Base-by-base conservation (phyloP, 2,329 filamentous ascomycete species). In the Microsporum ferrugineum region DNA sequence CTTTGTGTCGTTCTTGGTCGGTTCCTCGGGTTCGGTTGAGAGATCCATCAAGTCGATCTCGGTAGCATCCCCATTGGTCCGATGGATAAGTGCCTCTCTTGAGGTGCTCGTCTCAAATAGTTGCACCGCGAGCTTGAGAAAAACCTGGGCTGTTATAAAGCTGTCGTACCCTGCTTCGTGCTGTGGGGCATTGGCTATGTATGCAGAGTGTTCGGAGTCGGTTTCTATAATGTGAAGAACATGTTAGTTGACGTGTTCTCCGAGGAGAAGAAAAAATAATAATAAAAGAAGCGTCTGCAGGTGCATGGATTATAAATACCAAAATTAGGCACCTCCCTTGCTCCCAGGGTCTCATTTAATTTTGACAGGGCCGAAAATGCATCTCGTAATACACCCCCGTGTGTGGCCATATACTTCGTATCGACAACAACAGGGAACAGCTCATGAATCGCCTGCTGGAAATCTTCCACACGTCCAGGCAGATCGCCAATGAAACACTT, bases 121-220 rank as follows among this genome's bases (percentile, higher is more conserved):
- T 65, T 81, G 80, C 1, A 78, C 74, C 6, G 81, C 78, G 2
- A 86, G 73, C 60, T 79, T 78, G 58, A 85, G 76, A 65, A 84
- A 80, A 31, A 84, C 75, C 60, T 80, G 79, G 1, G 83, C 84
- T 0, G 84, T 84, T 27, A 85, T 73, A 63, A 82, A 77, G 69
- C 82, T 84, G 68, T 86, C 84, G 64, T 82, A 86, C 5, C 84
- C 84, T 14, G 84, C 84, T 71, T 86, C 84, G 62, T 86, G 84
- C 10, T 64, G 62, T 27, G 65, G 63, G 4, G 66, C 66, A 6
- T 62, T 59, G 23, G 45, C 61, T 6, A 63, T 43, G 51, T 76
- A 76, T 61, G 72, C 73, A 1, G 60, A 61, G 62, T 74, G 68
- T 8, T 66, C 58, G 2, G 66, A 49, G 39, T 75, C 69, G 57